These are phyloP conservation scores for Stachybotrys elegans DNA, from an alignment of 2,329 filamentous ascomycete species.

Conservation along the genomic window DNA sequence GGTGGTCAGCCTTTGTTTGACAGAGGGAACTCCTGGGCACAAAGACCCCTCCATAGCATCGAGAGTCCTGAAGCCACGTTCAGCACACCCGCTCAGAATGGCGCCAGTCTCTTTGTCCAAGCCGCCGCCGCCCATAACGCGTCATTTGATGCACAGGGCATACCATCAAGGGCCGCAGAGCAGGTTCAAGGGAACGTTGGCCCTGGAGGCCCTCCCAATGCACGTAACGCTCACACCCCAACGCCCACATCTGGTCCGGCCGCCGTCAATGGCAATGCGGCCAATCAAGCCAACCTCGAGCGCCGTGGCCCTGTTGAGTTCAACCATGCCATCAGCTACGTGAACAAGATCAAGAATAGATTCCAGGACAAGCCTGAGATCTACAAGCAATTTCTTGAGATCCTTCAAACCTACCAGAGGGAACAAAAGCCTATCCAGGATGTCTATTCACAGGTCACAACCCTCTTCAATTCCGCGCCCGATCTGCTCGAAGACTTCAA, in stretches of 20 bases:
- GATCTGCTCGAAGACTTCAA: conserved; percentile 98
- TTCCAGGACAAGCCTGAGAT: conserved; percentile 96
- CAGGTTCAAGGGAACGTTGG: conserved; percentile 24
- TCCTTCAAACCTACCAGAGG: conserved; percentile 94
- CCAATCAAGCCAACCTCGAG: conserved; percentile 61
- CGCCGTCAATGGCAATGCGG: conserved; percentile 55
- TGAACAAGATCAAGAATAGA: conserved; percentile 99
- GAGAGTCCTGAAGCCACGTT: conserved; percentile 61
- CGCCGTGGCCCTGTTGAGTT: conserved; percentile 95
- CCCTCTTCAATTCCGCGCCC: conserved; percentile 85
- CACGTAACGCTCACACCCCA: conserved; percentile 54
- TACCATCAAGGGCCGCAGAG: conserved; percentile 25
- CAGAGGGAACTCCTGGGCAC: conserved; percentile 51
- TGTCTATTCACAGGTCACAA: conserved; percentile 94
- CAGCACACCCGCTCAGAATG: conserved; percentile 50
- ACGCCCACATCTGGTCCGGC: conserved; percentile 53
- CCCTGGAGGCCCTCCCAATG: conserved; percentile 36
- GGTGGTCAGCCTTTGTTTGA: conserved; percentile 42
- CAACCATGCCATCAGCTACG: conserved; percentile 98
- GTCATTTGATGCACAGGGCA: conserved; percentile 22
- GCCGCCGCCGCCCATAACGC: conserved; percentile 30
- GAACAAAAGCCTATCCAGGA: conserved; percentile 98
- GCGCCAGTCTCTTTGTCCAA: conserved; percentile 41
- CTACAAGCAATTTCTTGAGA: conserved; percentile 98
- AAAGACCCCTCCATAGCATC: conserved; percentile 51